Percentiles rank a stretch among this genome's conserved stretches.
Conservation (phyloP, 23 red algal species). For the Gracilaria gracilis region DNA sequence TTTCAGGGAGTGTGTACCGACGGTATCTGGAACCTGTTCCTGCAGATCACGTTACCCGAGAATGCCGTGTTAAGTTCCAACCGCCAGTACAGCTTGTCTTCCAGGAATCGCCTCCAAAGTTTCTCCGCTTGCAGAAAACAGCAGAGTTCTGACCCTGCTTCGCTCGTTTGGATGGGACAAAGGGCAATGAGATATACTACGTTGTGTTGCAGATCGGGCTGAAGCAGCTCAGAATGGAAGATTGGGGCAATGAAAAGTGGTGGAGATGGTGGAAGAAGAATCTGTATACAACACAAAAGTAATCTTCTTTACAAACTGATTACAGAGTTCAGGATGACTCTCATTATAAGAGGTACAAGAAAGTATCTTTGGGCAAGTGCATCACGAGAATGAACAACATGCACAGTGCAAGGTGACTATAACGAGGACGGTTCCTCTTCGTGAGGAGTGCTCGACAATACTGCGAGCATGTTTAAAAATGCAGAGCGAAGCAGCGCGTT, state of each 20-base stretch:
- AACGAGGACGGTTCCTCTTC: not conserved
- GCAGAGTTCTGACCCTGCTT: not conserved
- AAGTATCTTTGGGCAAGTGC: constrained; percentile 14
- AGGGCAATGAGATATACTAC: no score
- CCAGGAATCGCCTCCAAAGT: not conserved
- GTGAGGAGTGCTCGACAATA: not conserved
- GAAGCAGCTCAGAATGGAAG: not conserved
- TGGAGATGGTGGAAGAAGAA: not conserved
- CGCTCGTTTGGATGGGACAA: no score
- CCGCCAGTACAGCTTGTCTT: not conserved
- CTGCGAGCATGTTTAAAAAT: not conserved
- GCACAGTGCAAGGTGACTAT: constrained; percentile 10
- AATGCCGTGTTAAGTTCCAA: not conserved
- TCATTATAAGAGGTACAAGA: constrained; percentile 16
- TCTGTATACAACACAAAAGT: constrained; percentile 1
- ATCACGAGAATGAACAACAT: constrained; percentile 8
- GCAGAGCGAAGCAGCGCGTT: not conserved
- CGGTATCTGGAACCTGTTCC: no score
- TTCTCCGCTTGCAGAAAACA: not conserved
- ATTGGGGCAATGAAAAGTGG: not conserved
- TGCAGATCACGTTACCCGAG: not conserved
- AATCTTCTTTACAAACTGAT: constrained; percentile 25
- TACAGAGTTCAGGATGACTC: not conserved
- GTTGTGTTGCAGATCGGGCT: no score
- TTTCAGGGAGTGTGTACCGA: no score